phyloP scores from a whole-genome alignment of 352 stramenopile species.

The Phytophthora ohioensis region DNA sequence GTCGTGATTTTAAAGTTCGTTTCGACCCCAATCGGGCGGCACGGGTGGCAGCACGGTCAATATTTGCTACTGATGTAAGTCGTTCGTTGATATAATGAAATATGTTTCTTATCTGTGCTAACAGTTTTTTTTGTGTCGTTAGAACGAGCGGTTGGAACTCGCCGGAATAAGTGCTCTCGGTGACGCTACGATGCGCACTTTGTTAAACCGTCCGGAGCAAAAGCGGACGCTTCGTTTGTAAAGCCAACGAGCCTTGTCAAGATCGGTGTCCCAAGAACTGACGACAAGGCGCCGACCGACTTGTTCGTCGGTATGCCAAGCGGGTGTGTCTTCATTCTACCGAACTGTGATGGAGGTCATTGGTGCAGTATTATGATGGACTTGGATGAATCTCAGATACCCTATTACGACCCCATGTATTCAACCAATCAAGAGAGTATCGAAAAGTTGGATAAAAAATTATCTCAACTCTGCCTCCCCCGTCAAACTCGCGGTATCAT shows the following conservation, averaged over 20 bases:
- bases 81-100: no score
- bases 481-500: no score
- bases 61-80: no score
- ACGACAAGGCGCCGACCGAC: background rate
- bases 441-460: no score
- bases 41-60: no score
- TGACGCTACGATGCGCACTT: background rate
- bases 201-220: background rate
- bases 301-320: background rate
- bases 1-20: no score
- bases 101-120: no score
- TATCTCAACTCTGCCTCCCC: no score
- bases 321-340: background rate
- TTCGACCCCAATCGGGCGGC: no score
- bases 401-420: background rate
- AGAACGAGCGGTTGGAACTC: no score
- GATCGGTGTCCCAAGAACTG: background rate
- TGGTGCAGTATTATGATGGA: background rate
- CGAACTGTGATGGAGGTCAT: background rate
- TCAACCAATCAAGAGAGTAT: background rate
- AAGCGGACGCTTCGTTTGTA: background rate
- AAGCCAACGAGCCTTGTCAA: background rate
- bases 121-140: no score
- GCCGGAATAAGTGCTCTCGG: background rate
- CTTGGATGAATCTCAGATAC: background rate